Percentiles rank a stretch among this genome's conserved stretches.
phyloP scores from a whole-genome alignment of 2,329 filamentous ascomycete species.

The Neofusicoccum sp. region DNA sequence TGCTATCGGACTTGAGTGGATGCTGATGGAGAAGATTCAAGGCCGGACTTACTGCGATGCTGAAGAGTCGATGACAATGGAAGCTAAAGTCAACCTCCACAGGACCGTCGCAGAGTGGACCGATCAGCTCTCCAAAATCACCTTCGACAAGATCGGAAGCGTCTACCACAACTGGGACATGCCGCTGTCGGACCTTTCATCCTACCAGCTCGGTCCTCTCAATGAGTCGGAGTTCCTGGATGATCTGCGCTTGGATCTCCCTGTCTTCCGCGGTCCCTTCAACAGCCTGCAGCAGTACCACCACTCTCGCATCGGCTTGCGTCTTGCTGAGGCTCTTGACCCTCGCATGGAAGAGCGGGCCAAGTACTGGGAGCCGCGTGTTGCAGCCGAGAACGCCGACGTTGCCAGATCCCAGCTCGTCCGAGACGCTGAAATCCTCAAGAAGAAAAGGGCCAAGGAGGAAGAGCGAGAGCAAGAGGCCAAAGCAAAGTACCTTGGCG shows the following conservation, averaged over 20 bases:
- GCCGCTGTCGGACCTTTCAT: background rate
- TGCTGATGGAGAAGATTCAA: constrained; percentile 24
- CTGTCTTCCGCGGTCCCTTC: no score
- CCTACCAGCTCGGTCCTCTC: background rate
- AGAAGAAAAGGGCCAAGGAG: no score
- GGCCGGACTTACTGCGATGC: background rate
- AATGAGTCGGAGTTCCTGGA: background rate
- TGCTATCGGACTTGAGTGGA: constrained; percentile 27
- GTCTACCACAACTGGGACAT: background rate
- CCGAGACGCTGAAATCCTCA: no score
- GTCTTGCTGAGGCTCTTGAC: no score
- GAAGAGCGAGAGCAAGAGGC: no score
- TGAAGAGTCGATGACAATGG: background rate
- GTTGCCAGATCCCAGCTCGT: no score
- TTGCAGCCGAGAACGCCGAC: no score
- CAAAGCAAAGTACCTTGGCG: no score
- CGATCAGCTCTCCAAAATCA: background rate
- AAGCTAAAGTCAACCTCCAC: background rate
- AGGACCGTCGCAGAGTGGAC: background rate
- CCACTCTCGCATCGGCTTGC: no score
- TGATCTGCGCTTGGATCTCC: background rate
- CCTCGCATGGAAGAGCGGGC: no score
- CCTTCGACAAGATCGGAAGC: background rate
- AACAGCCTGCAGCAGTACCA: no score
- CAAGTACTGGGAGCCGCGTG: no score